Base-by-base conservation (phyloP, 2,329 filamentous ascomycete genomes). In the Monilinia polystroma region DNA sequence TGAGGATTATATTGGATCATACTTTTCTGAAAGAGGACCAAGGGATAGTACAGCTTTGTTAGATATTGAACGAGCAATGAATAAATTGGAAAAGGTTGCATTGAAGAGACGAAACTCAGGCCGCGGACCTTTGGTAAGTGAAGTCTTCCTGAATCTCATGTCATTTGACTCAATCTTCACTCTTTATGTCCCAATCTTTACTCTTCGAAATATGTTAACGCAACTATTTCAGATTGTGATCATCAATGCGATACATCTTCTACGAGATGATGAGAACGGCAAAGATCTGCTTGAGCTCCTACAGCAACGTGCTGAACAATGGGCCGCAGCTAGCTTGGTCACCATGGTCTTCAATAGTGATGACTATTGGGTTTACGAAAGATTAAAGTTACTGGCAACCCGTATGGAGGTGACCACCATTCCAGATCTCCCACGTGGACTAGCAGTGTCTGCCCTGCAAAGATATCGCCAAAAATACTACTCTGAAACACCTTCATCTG, bases 361-460 rank as follows among this genome's bases (percentile, higher is more conserved):
- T 78, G 95, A 98, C 76, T 99, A 97, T 79, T 99, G 95, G 95
- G 91, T 99, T 0, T 98, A 97, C 74, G 95, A 99, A 78, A 86
- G 93, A 18, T 81, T 99, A 63, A 97, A 97, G 81, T 89, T 92
- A 76, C 89, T 97, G 68, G 92, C 93, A 3, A 97, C 93, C 2
- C 87, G 95, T 56, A 96, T 99, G 92, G 93, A 97, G 75, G 90
- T 99, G 5, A 89, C 96, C 49, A 87, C 92, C 11, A 88, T 99
- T 53, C 84, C 86, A 5, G 95, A 99, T 77, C 81, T 99, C 8
- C 87, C 90, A 63, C 97, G 93, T 76, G 77, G 81, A 14, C 87
- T 90, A 73, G 93, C 95, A 4, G 85, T 96, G 68, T 80, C 82
- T 32, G 94, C 95, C 0, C 81, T 99, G 38, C 82, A 84, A 67